These are phyloP conservation scores for Seiridium unicorne DNA, from an alignment of 2,329 filamentous ascomycete species.

Conservation along the genomic window DNA sequence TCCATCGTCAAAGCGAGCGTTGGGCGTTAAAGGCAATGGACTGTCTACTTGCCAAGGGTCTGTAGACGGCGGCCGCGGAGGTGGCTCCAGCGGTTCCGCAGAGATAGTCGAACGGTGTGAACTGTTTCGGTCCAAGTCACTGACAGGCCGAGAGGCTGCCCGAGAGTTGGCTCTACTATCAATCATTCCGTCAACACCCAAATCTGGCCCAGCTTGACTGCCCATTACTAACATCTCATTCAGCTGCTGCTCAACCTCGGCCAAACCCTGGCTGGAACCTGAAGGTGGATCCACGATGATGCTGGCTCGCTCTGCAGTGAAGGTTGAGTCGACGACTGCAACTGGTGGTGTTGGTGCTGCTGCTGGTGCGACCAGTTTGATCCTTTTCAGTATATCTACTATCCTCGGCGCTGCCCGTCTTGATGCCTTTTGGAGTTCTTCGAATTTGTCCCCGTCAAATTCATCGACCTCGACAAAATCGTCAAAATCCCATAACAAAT, in stretches of 20 bases:
- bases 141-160: conserved; percentile 6
- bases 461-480: conserved; percentile 48
- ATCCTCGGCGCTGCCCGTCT: conserved; percentile 48
- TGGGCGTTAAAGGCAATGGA: conserved; percentile 18
- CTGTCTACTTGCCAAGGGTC: conserved; percentile 42
- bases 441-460: conserved; percentile 50
- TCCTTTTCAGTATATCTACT: conserved; percentile 49
- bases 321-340: neutral
- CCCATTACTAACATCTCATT: conserved; percentile 18
- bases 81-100: conserved; percentile 22
- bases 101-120: conserved; percentile 21
- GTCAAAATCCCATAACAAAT: conserved; percentile 56
- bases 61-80: conserved; percentile 34
- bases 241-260: conserved; percentile 21
- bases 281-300: conserved; percentile 19
- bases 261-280: conserved; percentile 19
- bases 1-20: conserved; percentile 14
- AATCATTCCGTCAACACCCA: conserved; percentile 13
- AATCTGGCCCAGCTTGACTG: conserved; percentile 20
- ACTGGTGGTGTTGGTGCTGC: conserved; percentile 17
- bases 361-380: conserved; percentile 43
- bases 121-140: conserved; percentile 20
- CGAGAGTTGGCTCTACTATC: conserved; percentile 12
- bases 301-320: conserved; percentile 4
- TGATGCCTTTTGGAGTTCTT: conserved; percentile 45